phyloP scores from a whole-genome alignment of 768 basidiomycete species.

The Rhodotorula kratochvilovae region DNA sequence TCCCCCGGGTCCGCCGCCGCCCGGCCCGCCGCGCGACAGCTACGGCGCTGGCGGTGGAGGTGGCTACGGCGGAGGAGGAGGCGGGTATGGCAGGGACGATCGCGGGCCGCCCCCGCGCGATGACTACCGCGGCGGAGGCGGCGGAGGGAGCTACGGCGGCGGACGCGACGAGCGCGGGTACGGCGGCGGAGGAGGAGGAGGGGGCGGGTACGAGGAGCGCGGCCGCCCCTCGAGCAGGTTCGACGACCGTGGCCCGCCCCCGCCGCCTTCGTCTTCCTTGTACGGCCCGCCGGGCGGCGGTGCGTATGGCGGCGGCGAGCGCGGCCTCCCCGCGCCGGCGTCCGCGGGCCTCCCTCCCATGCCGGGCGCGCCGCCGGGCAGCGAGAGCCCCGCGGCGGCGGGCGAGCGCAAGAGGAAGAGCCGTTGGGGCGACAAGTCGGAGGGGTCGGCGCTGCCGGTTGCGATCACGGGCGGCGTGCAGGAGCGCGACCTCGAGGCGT shows the following conservation, averaged over 20 bases:
- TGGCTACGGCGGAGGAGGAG: not conserved
- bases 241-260: constrained; percentile 24
- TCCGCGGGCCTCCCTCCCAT: constrained; percentile 18
- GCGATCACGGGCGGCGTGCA: constrained; percentile 87
- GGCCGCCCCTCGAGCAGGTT: constrained; percentile 18
- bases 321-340: constrained; percentile 10
- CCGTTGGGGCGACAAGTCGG: constrained; percentile 83
- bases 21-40: constrained; percentile 1
- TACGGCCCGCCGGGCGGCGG: not conserved
- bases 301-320: constrained; percentile 1
- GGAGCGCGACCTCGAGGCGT: constrained; percentile 92
- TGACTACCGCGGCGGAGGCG: not conserved
- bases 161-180: not conserved
- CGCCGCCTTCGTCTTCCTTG: not conserved
- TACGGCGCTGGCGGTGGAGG: constrained; percentile 3
- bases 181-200: constrained; percentile 1
- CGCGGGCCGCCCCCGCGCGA: not conserved
- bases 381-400: constrained; percentile 4
- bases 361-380: not conserved
- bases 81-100: constrained; percentile 1
- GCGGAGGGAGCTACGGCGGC: constrained; percentile 6
- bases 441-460: constrained; percentile 85
- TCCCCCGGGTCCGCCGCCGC: constrained; percentile 4
- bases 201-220: constrained; percentile 19
- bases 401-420: constrained; percentile 84